Evolutionary conservation across 192 early-diverging fungal species (phyloP), one percentile per base, ranked within the genome.

Genomic region (Hyaloraphidium curvatum): DNA sequence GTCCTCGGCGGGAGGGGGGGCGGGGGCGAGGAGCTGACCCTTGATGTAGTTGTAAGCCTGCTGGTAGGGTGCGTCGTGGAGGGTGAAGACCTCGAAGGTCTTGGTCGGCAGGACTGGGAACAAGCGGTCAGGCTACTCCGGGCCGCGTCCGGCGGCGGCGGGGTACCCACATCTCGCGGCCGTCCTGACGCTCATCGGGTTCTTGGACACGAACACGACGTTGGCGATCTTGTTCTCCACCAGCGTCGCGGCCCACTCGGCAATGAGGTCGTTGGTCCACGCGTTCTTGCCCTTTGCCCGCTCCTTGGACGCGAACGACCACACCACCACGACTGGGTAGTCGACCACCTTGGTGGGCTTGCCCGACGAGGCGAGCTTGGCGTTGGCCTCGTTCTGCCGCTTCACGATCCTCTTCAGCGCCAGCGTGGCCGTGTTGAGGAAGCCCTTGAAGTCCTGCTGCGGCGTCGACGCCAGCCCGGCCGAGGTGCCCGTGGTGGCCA

Each of bases 301-400:
- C 29, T 86, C 81, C 62, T 79, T 79, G 48, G 70, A 67, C 73
- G 94, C 70, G 60, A 80, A 91, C 27, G 80, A 81, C 39, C 88
- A 84, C 63, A 98, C 83, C 5, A 98, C 66, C 19, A 98, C 72
- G 23, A 98, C 80, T 16, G 95, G 95, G 31, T 87, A 77, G 4
- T 72, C 57, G 7, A 74, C 54, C 9, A 69, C 67, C 3, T 61
- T 9, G 13, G 14, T 5, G 11, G 48, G 14, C 25, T n/a, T 9
- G 48, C 11, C 48, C 48, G 13, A 13, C 17, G 17, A 26, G 16
- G 22, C 39, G 7, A 16, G 54, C 37, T 30, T 23, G 16, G 43
- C 58, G 7, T 48, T 50, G 23, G 66, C 65, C 2, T 51, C 22
- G 17, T 64, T 19, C 19, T 48, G 43, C 19, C 25, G 17, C 25